A percentile compares a stretch with the other conserved stretches of the same genome.
Evolutionary conservation across 176 grass and related monocot genomes (phyloP).

Genomic region (Musa schizocarpa): DNA sequence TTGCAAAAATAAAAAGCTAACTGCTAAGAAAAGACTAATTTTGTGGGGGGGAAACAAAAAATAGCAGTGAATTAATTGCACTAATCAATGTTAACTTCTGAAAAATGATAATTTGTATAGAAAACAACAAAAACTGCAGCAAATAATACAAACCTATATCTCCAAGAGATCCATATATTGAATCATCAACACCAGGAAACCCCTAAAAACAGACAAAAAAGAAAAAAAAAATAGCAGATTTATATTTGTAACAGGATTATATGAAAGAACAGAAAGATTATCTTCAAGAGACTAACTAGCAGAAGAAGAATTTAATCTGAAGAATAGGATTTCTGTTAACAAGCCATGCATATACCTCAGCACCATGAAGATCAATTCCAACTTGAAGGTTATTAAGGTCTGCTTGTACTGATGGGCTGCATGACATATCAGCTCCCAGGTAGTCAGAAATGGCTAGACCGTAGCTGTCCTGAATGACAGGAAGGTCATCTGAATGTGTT

Average conservation of each 20-base stretch:
- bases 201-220: slow-evolving; percentile 11
- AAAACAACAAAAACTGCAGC: background rate
- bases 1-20: too few species aligned
- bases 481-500: slow-evolving; percentile 44
- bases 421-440: slow-evolving; percentile 64
- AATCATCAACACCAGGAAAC: slow-evolving; percentile 30
- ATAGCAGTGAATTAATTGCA: background rate
- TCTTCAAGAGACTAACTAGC: background rate
- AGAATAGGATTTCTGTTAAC: background rate
- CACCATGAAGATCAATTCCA: slow-evolving; percentile 37
- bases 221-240: slow-evolving; percentile 1
- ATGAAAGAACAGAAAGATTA: background rate
- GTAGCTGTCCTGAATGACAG: slow-evolving; percentile 68
- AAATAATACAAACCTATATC: slow-evolving; percentile 26
- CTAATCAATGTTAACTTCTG: background rate
- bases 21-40: background rate
- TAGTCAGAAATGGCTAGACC: slow-evolving; percentile 73
- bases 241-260: background rate
- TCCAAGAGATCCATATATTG: slow-evolving; percentile 29
- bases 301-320: background rate
- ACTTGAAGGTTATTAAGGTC: slow-evolving; percentile 45
- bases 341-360: slow-evolving; percentile 3
- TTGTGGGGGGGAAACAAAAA: background rate
- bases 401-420: slow-evolving; percentile 53
- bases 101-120: background rate